Percentiles rank a stretch among this genome's conserved stretches.
These are phyloP conservation scores for Phytophthora tentaculata DNA, from an alignment of 352 stramenopile genomes.

Conservation along the genomic window DNA sequence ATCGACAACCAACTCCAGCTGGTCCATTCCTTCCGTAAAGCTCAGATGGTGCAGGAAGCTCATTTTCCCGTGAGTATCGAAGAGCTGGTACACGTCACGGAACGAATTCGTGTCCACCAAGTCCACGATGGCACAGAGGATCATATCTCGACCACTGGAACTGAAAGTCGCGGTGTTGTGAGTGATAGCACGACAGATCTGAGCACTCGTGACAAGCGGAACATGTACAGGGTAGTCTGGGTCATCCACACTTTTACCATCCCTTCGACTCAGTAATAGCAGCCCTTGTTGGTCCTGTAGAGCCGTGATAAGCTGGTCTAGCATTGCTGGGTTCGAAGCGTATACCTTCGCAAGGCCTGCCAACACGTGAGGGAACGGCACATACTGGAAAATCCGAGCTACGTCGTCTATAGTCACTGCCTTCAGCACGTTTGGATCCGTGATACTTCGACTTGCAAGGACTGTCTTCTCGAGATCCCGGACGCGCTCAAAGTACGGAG, in stretches of 20 bases:
- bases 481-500: constrained; percentile 75
- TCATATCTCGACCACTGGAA: constrained; percentile 77
- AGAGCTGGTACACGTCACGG: constrained; percentile 68
- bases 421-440: constrained; percentile 43
- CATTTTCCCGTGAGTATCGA: constrained; percentile 61
- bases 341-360: constrained; percentile 33
- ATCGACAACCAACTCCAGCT: constrained; percentile 62
- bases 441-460: constrained; percentile 47
- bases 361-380: constrained; percentile 46
- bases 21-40: constrained; percentile 54
- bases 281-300: constrained; percentile 37
- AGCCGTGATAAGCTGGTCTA: constrained; percentile 30
- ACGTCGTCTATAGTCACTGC: constrained; percentile 55
- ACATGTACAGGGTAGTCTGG: constrained; percentile 61
- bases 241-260: constrained; percentile 20
- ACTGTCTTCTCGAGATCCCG: constrained; percentile 60
- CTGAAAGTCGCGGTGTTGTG: constrained; percentile 62
- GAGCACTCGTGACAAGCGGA: constrained; percentile 63
- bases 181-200: constrained; percentile 77
- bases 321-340: constrained; percentile 20
- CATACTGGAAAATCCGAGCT: constrained; percentile 47
- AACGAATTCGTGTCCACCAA: constrained; percentile 73
- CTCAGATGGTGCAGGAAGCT: constrained; percentile 72
- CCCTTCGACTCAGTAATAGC: constrained; percentile 8
- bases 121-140: constrained; percentile 70